phyloP scores from a whole-genome alignment of 2,329 filamentous ascomycete species.

The Curvularia verruculosa region DNA sequence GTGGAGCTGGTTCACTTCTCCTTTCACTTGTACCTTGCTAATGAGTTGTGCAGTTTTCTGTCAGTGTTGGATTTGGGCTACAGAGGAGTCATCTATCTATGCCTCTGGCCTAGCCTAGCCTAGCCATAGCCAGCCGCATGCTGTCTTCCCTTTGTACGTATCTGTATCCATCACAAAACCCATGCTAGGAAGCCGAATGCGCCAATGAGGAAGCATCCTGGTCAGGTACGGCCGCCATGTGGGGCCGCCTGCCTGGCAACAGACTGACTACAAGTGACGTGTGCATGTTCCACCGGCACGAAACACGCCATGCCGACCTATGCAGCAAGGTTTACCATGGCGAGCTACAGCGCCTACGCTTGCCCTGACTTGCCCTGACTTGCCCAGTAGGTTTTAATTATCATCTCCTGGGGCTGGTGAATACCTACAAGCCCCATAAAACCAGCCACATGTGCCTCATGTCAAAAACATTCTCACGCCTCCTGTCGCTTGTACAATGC shows the following conservation, averaged over 20 bases:
- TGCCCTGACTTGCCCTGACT: not conserved
- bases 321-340: slow-evolving; percentile 1
- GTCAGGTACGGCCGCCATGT: slow-evolving; percentile 15
- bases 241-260: slow-evolving; percentile 17
- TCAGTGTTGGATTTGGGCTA: not conserved
- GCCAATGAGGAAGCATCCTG: slow-evolving; percentile 15
- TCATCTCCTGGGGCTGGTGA: not conserved
- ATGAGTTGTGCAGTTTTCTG: not conserved
- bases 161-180: slow-evolving; percentile 3
- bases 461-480: not conserved
- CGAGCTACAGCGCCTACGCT: not conserved
- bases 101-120: not conserved
- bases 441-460: no score
- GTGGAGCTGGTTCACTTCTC: not conserved
- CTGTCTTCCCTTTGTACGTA: slow-evolving; percentile 5
- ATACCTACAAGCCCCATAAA: not conserved
- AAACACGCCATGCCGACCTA: slow-evolving; percentile 8
- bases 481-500: not conserved
- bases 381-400: not conserved
- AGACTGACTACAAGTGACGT: slow-evolving; percentile 16
- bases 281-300: slow-evolving; percentile 9
- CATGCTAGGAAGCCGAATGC: not conserved
- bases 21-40: not conserved
- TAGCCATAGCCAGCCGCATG: slow-evolving; percentile 1
- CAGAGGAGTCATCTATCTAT: slow-evolving; percentile 2